Evolutionary conservation across 2,329 filamentous ascomycete genomes (phyloP).

Genomic region (Trichoderma sp.): DNA sequence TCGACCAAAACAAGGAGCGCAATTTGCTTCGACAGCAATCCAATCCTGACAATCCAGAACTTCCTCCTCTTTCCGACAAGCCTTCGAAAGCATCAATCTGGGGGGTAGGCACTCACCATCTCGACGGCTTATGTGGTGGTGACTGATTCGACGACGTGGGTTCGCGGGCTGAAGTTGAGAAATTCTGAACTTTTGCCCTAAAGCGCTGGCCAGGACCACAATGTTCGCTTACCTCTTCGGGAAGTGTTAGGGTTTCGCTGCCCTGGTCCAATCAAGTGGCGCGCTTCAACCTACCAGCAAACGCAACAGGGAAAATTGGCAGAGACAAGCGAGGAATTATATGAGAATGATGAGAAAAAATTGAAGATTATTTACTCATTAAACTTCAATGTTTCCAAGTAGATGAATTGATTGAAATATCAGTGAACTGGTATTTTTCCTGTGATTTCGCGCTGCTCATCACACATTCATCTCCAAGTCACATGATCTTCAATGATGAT

Average conservation of each 20-base stretch:
- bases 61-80: conserved; percentile 6
- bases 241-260: conserved; percentile 44
- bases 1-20: not conserved
- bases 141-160: conserved; percentile 56
- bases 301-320: not conserved
- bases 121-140: conserved; percentile 55
- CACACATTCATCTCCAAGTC: not conserved
- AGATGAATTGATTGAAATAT: not conserved
- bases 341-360: not conserved
- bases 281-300: not conserved
- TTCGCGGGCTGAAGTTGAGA: conserved; percentile 49
- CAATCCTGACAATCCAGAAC: not conserved
- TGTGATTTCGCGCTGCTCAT: not conserved
- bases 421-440: not conserved
- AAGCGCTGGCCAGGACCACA: conserved; percentile 40
- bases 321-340: not conserved
- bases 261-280: conserved; percentile 34
- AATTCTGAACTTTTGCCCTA: conserved; percentile 51
- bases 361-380: not conserved
- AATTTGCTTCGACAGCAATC: not conserved
- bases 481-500: conserved; percentile 8
- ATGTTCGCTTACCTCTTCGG: conserved; percentile 48
- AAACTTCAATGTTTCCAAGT: rapidly evolving
- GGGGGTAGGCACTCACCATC: conserved; percentile 53
- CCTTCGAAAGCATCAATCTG: not conserved